phyloP scores from a whole-genome alignment of 2,329 filamentous ascomycete genomes.

The Neopestalotiopsis sp. region DNA sequence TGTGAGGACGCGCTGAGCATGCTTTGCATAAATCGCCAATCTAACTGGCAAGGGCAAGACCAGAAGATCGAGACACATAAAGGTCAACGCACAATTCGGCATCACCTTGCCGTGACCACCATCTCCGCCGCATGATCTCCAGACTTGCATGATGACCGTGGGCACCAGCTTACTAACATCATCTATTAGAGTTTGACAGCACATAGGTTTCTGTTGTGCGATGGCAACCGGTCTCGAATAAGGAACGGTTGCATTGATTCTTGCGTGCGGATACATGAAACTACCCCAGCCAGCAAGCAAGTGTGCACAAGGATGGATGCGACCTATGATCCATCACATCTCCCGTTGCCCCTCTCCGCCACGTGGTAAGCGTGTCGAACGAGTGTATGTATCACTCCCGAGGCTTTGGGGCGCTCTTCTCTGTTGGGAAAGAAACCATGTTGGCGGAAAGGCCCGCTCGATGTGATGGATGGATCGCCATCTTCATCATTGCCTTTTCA shows the following conservation, averaged over 20 bases:
- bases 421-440: slow-evolving; percentile 10
- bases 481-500: background rate
- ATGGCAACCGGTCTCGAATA: background rate
- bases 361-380: slow-evolving; percentile 10
- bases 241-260: slow-evolving; percentile 6
- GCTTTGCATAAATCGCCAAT: too few species aligned
- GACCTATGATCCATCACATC: slow-evolving; percentile 15
- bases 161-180: background rate
- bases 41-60: too few species aligned
- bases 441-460: slow-evolving; percentile 3
- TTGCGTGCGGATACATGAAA: slow-evolving; percentile 2
- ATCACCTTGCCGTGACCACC: background rate
- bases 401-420: background rate
- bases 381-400: background rate
- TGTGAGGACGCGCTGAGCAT: too few species aligned
- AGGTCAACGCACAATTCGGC: background rate
- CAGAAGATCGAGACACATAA: too few species aligned
- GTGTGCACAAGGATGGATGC: slow-evolving; percentile 7
- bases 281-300: background rate
- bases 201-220: background rate
- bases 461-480: background rate
- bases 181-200: slow-evolving; percentile 10
- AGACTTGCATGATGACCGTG: slow-evolving; percentile 1
- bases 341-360: slow-evolving; percentile 8
- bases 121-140: background rate